These are phyloP conservation scores for Acephala macrosclerotiorum DNA, from an alignment of 2,329 filamentous ascomycete species.

Conservation along the genomic window DNA sequence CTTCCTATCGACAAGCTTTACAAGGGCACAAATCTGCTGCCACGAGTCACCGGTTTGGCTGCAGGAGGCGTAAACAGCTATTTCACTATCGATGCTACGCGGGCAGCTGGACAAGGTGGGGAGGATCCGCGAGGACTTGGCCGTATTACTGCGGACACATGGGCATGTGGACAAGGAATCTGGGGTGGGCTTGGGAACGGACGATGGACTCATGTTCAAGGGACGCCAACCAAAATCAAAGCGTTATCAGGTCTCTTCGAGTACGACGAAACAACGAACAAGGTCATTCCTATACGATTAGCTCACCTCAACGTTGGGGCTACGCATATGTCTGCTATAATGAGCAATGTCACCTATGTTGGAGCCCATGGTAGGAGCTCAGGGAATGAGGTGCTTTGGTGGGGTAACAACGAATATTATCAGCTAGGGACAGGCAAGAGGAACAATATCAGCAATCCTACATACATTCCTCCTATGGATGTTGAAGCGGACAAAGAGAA, in stretches of 20 bases:
- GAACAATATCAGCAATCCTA: constrained; percentile 78
- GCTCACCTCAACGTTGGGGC: constrained; percentile 76
- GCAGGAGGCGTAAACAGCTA: constrained; percentile 90
- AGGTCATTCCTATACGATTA: constrained; percentile 79
- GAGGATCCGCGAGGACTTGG: constrained; percentile 52
- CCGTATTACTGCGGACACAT: constrained; percentile 76
- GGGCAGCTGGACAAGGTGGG: constrained; percentile 56
- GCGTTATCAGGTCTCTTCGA: constrained; percentile 84
- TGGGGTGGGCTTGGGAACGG: constrained; percentile 84
- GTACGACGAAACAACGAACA: constrained; percentile 77
- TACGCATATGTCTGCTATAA: constrained; percentile 82
- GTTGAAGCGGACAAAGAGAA: constrained; percentile 65
- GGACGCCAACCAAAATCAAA: constrained; percentile 80
- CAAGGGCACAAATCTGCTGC: constrained; percentile 64
- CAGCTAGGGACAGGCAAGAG: constrained; percentile 92
- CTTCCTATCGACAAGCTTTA: constrained; percentile 79
- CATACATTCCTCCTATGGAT: constrained; percentile 82
- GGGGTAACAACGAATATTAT: constrained; percentile 94
- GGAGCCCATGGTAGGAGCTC: constrained; percentile 50
- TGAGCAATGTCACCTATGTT: constrained; percentile 81
- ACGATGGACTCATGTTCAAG: constrained; percentile 87
- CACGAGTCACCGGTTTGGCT: constrained; percentile 77
- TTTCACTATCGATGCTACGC: constrained; percentile 81
- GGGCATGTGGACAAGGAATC: constrained; percentile 87
- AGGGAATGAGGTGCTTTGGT: constrained; percentile 82